Evolutionary conservation across 2,329 filamentous ascomycete species (phyloP).

Genomic region (Fusarium agapanthi): DNA sequence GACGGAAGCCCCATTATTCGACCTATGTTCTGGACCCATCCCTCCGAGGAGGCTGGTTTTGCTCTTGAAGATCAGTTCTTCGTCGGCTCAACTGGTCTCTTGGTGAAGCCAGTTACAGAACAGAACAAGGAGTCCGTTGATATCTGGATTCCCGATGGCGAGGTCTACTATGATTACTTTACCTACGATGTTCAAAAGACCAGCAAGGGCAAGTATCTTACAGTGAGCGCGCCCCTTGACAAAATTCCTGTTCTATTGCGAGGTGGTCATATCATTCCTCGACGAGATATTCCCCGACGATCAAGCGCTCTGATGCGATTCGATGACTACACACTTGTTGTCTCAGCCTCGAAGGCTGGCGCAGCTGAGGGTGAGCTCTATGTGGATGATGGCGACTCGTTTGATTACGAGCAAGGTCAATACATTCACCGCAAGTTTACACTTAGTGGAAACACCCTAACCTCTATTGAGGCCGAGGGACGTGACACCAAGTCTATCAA

Average conservation of each 20-base stretch:
- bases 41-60: slow-evolving; percentile 86
- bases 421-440: slow-evolving; percentile 87
- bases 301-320: slow-evolving; percentile 90
- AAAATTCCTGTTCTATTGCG: slow-evolving; percentile 91
- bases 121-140: slow-evolving; percentile 77
- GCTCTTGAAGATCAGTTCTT: slow-evolving; percentile 93
- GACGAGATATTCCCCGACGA: slow-evolving; percentile 86
- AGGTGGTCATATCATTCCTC: slow-evolving; percentile 89
- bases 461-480: slow-evolving; percentile 72
- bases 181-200: slow-evolving; percentile 79
- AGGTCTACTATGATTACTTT: slow-evolving; percentile 96
- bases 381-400: slow-evolving; percentile 92
- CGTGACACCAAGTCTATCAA: slow-evolving; percentile 61
- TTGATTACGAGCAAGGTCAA: slow-evolving; percentile 84
- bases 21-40: slow-evolving; percentile 93
- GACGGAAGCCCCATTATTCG: slow-evolving; percentile 88
- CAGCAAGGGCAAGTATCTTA: slow-evolving; percentile 74
- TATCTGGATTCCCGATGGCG: slow-evolving; percentile 87
- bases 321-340: slow-evolving; percentile 92
- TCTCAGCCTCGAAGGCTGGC: slow-evolving; percentile 68
- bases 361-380: slow-evolving; percentile 83
- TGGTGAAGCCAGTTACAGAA: slow-evolving; percentile 89
- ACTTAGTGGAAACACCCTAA: slow-evolving; percentile 69
- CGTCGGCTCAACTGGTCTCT: slow-evolving; percentile 83
- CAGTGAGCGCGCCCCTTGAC: slow-evolving; percentile 80